Evolutionary conservation across 108 stramenopile genomes (phyloP), one percentile per base, ranked within the genome.

Genomic region (Licmophora abbreviata): DNA sequence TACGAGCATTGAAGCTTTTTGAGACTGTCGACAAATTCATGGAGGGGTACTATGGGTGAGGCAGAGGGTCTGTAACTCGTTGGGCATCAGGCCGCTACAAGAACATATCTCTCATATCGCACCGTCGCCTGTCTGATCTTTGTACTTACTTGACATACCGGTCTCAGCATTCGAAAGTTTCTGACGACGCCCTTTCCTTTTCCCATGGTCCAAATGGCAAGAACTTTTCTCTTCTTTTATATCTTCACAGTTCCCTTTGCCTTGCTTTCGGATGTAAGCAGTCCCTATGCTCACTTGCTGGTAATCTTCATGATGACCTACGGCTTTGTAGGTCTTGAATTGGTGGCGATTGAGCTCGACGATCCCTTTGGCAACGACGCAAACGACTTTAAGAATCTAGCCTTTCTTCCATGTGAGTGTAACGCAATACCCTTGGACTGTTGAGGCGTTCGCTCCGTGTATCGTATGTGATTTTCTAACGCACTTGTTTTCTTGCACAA

Each of bases 311-410:
- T 70, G 26, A 17, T 70, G 29, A 58, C 63, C 18, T 71, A 51
- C 41, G 71, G 54, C 2, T 73, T 73, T 29, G 26, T 68, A 10
- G 72, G 72, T 0, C 33, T 68, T 5, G 72, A 73, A 44, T 44
- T 26, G 29, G 66, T 73, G 9, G 29, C 61, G 1, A 53, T 73
- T 34, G 50, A 67, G 45, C 11, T 73, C 11, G 72, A 73, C 22
- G 63, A 73, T 48, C 72, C 72, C 4, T 73, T 67, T 37, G 72
- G 72, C 10, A 20, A 63, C 27, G 66, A 63, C 54, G 46, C 34
- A 25, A 66, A 58, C 48, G 63, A 66, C 26, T 55, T 68, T 18
- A 54, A 68, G 20, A 26, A 46, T 38, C 27, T 54, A 11, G 51
- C 40, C 18, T 47, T 59, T 36, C 51, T 58, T 44, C 43, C 3